Evolutionary conservation across 129 eudicot species (phyloP).

Genomic region (Heracleum sosnowskyi): DNA sequence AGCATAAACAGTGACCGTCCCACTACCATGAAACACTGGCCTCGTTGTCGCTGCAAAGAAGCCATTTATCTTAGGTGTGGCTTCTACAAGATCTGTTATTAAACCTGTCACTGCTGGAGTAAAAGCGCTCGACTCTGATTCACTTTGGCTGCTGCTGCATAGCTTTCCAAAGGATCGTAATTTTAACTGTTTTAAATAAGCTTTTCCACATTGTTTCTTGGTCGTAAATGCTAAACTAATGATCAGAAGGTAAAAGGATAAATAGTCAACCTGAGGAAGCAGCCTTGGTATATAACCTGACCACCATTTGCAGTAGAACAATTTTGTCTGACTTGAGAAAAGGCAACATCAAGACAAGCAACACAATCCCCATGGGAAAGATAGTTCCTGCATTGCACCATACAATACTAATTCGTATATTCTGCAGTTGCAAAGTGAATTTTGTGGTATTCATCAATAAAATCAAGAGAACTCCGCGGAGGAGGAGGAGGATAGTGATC

Average conservation of each 20-base stretch:
- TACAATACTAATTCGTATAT: background rate
- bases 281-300: background rate
- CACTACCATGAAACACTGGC: background rate
- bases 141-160: background rate
- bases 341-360: background rate
- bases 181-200: too few relatives aligned
- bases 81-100: background rate
- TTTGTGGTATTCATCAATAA: background rate
- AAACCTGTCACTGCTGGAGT: background rate
- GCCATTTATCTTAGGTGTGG: background rate
- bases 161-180: background rate
- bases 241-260: too few relatives aligned
- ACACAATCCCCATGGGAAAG: background rate
- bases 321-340: background rate
- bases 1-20: background rate
- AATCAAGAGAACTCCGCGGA: background rate
- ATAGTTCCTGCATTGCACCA: constrained; percentile 2
- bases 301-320: background rate
- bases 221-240: too few relatives aligned
- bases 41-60: background rate
- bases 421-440: background rate
- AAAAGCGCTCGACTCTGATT: background rate
- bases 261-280: constrained; percentile 1
- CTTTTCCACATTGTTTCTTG: too few relatives aligned
- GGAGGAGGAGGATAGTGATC: background rate